Evolutionary conservation across 2,329 filamentous ascomycete species (phyloP), one percentile per base, ranked within the genome.

Genomic region (Alternaria gaisen): DNA sequence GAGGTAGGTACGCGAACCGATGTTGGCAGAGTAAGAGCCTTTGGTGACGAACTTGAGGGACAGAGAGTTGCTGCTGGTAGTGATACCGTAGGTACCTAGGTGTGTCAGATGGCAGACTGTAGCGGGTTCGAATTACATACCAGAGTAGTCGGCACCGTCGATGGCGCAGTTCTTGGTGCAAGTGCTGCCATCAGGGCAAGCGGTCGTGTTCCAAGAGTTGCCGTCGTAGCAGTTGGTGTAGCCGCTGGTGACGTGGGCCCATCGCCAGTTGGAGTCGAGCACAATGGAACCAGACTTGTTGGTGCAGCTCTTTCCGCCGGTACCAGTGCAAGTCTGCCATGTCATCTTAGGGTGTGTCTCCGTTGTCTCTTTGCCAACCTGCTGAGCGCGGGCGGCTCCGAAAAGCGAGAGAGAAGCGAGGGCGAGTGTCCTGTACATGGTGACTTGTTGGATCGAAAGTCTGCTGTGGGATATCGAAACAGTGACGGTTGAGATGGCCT

Each of bases 21-120:
- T 71, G 67, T 81, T 81, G 64, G 68, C 77, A 26, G 73, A 77
- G 74, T 80, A 81, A 24, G 71, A 66, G 68, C 81, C 79, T 69
- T 85, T 80, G 63, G 85, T 88, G 65, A 88, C 85, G 67, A 88
- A 87, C 75, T 84, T 84, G 64, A 88, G 79, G 69, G 78, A 84
- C 66, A 89, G 79, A 60, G 82, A 77, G 71, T 81, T 81, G 68
- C 82, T 83, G 70, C 79, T 83, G 57, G 86, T 80, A 40, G 80
- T 83, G 69, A 87, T 83, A 68, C 87, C 80, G 58, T 81, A 81
- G 36, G 79, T 80, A 66, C 70, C 70, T 72, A 20, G 9, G 12
- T 4, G 16, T 34, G 20, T 46, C 10, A 18, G 42, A 40, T 64
- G 16, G 44, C 20, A 12, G 24, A 26, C 36, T 3, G 4, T 34